A percentile compares a stretch with the other conserved stretches of the same genome.
phyloP scores from a whole-genome alignment of 768 basidiomycete genomes.

The Leccinum longicurvipes region DNA sequence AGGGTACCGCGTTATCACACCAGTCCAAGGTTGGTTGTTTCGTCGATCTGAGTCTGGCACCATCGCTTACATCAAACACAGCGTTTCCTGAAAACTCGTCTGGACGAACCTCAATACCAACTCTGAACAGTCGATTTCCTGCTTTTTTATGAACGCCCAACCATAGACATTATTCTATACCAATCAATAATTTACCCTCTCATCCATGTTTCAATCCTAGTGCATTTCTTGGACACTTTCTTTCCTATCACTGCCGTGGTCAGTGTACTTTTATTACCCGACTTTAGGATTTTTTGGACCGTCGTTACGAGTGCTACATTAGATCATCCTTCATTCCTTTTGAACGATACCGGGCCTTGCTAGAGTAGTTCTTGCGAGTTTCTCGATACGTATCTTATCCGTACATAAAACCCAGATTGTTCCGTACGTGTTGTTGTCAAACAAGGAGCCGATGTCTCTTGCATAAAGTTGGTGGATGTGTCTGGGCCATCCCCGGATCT shows the following conservation, averaged over 20 bases:
- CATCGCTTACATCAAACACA: slow-evolving; percentile 1
- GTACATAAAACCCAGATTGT: neutral
- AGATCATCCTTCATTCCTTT: neutral
- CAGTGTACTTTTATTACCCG: neutral
- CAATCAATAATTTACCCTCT: neutral
- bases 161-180: slow-evolving; percentile 4
- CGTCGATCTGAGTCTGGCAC: neutral
- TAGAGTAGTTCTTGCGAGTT: slow-evolving; percentile 7
- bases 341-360: slow-evolving; percentile 5
- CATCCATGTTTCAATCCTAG: neutral
- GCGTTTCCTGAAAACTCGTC: slow-evolving; percentile 16
- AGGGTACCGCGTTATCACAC: neutral
- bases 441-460: too few species aligned
- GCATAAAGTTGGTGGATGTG: too few species aligned
- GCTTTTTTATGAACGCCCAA: neutral
- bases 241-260: neutral
- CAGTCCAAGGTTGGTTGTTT: slow-evolving; percentile 19
- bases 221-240: neutral
- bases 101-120: slow-evolving; percentile 9
- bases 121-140: neutral
- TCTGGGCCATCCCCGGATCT: too few species aligned
- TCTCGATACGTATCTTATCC: neutral
- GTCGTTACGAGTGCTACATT: neutral
- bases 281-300: slow-evolving; percentile 5
- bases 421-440: neutral